phyloP scores from a whole-genome alignment of 257 asterid genomes.

The Solanum etuberosum region DNA sequence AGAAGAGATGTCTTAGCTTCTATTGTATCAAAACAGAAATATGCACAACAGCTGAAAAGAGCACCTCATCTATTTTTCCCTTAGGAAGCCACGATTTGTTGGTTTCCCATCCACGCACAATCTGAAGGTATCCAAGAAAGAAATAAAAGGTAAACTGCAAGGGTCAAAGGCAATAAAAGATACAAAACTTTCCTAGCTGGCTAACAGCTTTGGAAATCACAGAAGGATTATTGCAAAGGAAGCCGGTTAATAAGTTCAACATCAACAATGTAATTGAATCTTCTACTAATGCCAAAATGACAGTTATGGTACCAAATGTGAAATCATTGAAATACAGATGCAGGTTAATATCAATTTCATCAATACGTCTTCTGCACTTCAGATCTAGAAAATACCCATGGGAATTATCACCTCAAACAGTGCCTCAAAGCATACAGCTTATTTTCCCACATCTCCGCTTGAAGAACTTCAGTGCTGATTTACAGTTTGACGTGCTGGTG shows the following conservation, averaged over 20 bases:
- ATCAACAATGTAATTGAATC: background rate
- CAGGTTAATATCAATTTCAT: background rate
- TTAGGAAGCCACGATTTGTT: conserved; percentile 84
- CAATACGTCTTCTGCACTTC: background rate
- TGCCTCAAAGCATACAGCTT: background rate
- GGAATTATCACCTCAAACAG: background rate
- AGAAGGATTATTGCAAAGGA: background rate
- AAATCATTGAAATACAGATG: background rate
- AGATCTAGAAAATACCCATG: background rate
- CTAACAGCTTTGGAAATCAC: background rate
- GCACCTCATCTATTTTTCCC: conserved; percentile 81
- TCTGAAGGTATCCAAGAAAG: conserved; percentile 28
- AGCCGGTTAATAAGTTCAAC: background rate
- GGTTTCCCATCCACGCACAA: conserved; percentile 69
- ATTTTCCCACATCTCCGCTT: background rate
- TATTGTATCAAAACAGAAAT: background rate
- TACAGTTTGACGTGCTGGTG: background rate
- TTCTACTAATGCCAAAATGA: background rate
- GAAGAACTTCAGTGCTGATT: background rate
- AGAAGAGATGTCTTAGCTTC: background rate
- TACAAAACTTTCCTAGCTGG: background rate
- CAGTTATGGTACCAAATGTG: background rate
- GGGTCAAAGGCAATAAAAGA: background rate
- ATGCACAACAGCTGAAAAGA: background rate
- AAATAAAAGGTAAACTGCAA: background rate